Conservation (phyloP, 768 basidiomycete species). For the Collybia mongolica region DNA sequence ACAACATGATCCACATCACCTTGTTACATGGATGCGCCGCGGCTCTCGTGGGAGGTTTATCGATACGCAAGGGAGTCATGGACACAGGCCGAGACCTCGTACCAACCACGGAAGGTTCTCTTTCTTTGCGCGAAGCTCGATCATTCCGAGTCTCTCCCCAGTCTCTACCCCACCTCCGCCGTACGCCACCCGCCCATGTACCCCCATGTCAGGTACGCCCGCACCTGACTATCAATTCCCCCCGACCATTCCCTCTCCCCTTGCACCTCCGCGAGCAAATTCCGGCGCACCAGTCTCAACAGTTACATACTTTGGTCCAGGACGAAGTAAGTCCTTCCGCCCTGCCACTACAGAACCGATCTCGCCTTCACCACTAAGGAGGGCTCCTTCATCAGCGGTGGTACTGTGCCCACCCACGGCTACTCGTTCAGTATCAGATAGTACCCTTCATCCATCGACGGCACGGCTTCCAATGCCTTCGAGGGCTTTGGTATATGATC, state of each 20-base stretch:
- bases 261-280: background rate
- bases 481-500: background rate
- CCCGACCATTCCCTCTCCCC: slow-evolving; percentile 1
- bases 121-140: slow-evolving; percentile 15
- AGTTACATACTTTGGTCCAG: background rate
- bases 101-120: background rate
- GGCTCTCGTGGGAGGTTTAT: slow-evolving; percentile 26
- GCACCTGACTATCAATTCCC: background rate
- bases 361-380: background rate
- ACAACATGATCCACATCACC: slow-evolving; percentile 13
- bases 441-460: background rate
- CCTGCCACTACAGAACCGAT: background rate
- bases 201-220: background rate
- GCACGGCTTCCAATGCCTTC: background rate
- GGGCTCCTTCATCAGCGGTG: background rate
- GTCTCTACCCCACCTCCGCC: slow-evolving; percentile 6
- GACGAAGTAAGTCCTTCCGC: slow-evolving; percentile 4
- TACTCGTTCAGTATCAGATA: background rate
- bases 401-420: background rate
- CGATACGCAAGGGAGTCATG: slow-evolving; percentile 10
- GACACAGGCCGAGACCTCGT: background rate
- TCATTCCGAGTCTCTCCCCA: slow-evolving; percentile 10
- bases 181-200: background rate
- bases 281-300: background rate
- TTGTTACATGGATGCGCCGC: slow-evolving; percentile 25